A percentile compares a stretch with the other conserved stretches of the same genome.
phyloP scores from a whole-genome alignment of 2,329 filamentous ascomycete genomes.

The Sporothrix pallida region DNA sequence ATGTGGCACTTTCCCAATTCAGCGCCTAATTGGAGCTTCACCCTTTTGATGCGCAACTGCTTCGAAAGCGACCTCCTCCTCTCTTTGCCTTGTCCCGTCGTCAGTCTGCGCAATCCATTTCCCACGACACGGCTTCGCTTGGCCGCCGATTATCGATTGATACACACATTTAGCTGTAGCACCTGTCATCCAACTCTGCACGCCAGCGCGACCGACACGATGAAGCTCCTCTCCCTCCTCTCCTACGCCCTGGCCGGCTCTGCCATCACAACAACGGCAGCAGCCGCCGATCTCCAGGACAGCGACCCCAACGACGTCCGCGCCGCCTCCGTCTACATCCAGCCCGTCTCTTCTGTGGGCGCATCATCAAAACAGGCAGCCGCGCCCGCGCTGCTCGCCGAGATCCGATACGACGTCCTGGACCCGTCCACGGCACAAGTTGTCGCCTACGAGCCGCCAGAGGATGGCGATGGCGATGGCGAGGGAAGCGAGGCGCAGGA shows the following conservation, averaged over 20 bases:
- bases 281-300: conserved; percentile 25
- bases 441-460: conserved; percentile 62
- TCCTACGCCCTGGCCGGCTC: conserved; percentile 23
- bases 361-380: conserved; percentile 40
- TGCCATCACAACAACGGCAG: background rate
- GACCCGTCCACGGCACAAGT: conserved; percentile 52
- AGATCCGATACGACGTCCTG: conserved; percentile 61
- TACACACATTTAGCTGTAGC: too few relatives aligned
- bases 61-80: conserved; percentile 2
- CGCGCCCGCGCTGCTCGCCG: conserved; percentile 55
- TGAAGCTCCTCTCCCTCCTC: conserved; percentile 29
- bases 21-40: conserved; percentile 21
- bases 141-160: too few relatives aligned
- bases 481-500: conserved; percentile 44
- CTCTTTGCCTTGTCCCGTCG: background rate
- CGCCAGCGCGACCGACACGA: background rate
- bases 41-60: conserved; percentile 18
- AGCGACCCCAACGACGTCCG: conserved; percentile 44
- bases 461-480: conserved; percentile 39
- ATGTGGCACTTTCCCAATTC: background rate
- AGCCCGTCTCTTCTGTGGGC: conserved; percentile 50
- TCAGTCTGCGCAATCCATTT: conserved; percentile 3
- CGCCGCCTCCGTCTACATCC: conserved; percentile 60
- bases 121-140: background rate
- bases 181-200: too few relatives aligned